Base-by-base conservation (phyloP, 495 filamentous ascomycete genomes). In the Oidiodendron maius region DNA sequence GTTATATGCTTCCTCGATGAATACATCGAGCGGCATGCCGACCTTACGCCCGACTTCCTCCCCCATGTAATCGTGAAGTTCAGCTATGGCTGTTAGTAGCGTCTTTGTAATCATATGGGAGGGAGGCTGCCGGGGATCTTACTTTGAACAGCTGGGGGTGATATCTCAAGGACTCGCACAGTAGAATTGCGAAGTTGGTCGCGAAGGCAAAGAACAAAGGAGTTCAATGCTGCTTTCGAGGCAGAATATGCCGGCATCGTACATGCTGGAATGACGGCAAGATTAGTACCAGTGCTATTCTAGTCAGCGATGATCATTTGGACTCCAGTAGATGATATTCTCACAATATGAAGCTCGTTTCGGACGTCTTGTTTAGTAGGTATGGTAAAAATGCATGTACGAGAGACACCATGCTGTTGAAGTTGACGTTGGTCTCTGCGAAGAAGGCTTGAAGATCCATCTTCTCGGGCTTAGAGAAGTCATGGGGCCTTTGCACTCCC, bases 111-210 rank as follows among this genome's bases (percentile, higher is more conserved):
- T 32, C 35, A 10, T 44, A 47, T 47, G 46, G 9, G 61, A 58
- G n/a, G n/a, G n/a, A n/a, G n/a, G n/a, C n/a, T n/a, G n/a, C n/a
- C n/a, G n/a, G n/a, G 65, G 15, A 68, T 57, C 55, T 71, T 68
- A n/a, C 64, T 82, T 59, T 82, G 77, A 21, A 83, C 75, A 10
- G 70, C 61, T 8, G 79, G 77, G 11, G 78, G 77, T 28, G 71
- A 71, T 3, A 80, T 54, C 53, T 83, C 78, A 32, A 82, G 70
- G 4, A 81, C 64, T 41, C 75, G 74, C 17, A 80, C 61, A 34
- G 66, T 67, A 1, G 64, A 59, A 30, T 5, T 12, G 35, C 61
- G 59, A 4, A 84, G 58, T 56, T 81, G 72, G 26, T 75, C 70
- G 0, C 77, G 71, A 5, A 82, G 64, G 20, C 60, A 69, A 9